Base-by-base conservation (phyloP, 192 early-diverging fungal genomes). In the Martensiomyces pterosporus region DNA sequence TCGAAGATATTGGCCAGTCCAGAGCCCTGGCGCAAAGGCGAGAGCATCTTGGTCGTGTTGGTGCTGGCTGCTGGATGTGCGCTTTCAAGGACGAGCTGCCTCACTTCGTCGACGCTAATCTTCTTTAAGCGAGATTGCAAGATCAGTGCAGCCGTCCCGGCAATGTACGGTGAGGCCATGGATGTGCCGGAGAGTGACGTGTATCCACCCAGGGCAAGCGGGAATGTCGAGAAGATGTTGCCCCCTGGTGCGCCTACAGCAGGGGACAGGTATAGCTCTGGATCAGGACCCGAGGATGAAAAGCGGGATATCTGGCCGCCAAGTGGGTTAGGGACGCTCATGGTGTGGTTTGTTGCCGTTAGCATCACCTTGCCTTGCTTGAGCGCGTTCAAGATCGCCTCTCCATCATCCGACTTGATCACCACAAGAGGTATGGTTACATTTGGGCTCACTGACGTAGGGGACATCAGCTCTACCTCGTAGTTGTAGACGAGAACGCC, bases 251-350 rank as follows among this genome's bases (percentile, higher is more conserved):
- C 80, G 2, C 73, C 60, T 14, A 85, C 59, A 6, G 79, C 79
- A 0, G 82, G 82, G 61, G 88, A 86, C 17, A 83, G 48, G 15
- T 79, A 60, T 37, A 93, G 63, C 41, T 89, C 80, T 24, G 73
- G 73, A 34, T 78, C 82, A 0, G 86, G 81, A 16, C 93, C 93
- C 54, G 79, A 79, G 18, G 84, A 85, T 9, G 86, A 86, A 49
- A 87, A 91, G 29, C 43, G 39, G 14, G 90, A 90, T 5, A 89
- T 57, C 24, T 68, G 82, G 26, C 82, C 81, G 24, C 79, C 84
- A 7, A 77, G 54, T 1, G 73, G 60, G 43, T 80, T 72, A 12
- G 33, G 45, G 21, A 64, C 49, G 19, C 77, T 57, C 29, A 66
- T 62, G 1, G 72, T 58, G 4, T 70, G 60, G 52, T 73, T 57